phyloP scores from a whole-genome alignment of 257 asterid genomes.

The Solanum boliviense region DNA sequence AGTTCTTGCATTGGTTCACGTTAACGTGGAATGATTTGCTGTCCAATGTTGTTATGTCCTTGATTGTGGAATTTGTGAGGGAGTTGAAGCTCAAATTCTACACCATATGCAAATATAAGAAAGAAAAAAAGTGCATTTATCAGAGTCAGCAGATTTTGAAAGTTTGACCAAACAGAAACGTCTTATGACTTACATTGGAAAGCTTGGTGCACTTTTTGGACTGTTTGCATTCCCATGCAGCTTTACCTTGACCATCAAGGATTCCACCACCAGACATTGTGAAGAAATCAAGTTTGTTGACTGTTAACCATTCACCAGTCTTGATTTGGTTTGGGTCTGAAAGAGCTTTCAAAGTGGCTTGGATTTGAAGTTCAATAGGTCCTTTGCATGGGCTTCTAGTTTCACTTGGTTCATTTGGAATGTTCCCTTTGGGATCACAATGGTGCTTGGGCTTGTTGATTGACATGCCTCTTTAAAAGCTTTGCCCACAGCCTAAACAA shows the following conservation, averaged over 20 bases:
- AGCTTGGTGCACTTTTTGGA: constrained; percentile 4
- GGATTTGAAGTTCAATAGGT: constrained; percentile 8
- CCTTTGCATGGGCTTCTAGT: constrained; percentile 20
- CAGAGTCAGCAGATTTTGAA: not conserved
- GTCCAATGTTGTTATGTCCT: constrained; percentile 4
- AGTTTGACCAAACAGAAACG: not conserved
- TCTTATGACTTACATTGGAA: constrained; percentile 3
- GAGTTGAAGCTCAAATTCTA: constrained; percentile 19
- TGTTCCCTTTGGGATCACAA: constrained; percentile 16
- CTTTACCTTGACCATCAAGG: constrained; percentile 24
- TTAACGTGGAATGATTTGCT: constrained; percentile 31
- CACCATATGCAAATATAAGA: not conserved
- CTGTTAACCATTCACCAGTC: constrained; percentile 10
- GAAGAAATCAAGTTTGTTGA: constrained; percentile 4
- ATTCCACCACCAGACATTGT: constrained; percentile 13
- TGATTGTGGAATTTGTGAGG: constrained; percentile 12
- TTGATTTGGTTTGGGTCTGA: constrained; percentile 2
- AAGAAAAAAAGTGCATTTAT: not conserved
- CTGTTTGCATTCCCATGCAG: constrained; percentile 11
- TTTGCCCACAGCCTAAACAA: constrained; percentile 10
- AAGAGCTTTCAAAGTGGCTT: constrained; percentile 13
- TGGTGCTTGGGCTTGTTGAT: constrained; percentile 1
- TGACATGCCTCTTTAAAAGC: constrained; percentile 25
- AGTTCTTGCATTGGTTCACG: constrained; percentile 13
- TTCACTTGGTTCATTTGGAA: constrained; percentile 8